Evolutionary conservation across 805 yeast genomes (phyloP).

Genomic region (Saccharomycopsis selenospora): DNA sequence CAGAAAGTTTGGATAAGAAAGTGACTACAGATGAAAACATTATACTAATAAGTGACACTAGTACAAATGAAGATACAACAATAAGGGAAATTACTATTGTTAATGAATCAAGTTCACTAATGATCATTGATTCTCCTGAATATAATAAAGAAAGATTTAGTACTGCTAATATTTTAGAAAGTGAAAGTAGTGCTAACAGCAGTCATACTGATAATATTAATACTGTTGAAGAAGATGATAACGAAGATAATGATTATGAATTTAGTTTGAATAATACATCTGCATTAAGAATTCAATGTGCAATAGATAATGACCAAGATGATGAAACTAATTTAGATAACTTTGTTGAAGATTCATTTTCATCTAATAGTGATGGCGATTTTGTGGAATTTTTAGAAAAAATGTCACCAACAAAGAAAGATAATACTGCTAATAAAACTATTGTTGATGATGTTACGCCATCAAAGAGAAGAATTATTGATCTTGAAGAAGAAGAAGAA

Average conservation of each 20-base stretch:
- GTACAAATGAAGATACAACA: neutral
- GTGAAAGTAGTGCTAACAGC: neutral
- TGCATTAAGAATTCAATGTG: neutral
- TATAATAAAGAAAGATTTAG: too few species aligned
- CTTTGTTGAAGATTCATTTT: slow-evolving; percentile 6
- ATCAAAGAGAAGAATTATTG: slow-evolving; percentile 1
- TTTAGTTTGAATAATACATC: neutral
- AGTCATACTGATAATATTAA: neutral
- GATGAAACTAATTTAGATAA: neutral
- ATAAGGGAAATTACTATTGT: neutral
- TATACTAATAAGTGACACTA: neutral
- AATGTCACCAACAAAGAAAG: slow-evolving; percentile 9
- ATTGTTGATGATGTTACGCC: slow-evolving; percentile 1
- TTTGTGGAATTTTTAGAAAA: slow-evolving; percentile 5
- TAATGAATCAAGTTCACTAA: neutral
- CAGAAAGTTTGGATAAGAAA: neutral
- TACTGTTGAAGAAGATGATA: neutral
- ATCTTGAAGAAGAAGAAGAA: neutral
- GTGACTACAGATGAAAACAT: neutral
- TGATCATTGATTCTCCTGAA: neutral
- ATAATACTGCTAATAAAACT: neutral
- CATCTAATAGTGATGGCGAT: slow-evolving; percentile 4
- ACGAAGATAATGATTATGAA: neutral
- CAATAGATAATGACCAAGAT: neutral
- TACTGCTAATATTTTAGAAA: too few species aligned